Conservation (phyloP, 2,329 filamentous ascomycete genomes). For the Hypoxylon sp. region DNA sequence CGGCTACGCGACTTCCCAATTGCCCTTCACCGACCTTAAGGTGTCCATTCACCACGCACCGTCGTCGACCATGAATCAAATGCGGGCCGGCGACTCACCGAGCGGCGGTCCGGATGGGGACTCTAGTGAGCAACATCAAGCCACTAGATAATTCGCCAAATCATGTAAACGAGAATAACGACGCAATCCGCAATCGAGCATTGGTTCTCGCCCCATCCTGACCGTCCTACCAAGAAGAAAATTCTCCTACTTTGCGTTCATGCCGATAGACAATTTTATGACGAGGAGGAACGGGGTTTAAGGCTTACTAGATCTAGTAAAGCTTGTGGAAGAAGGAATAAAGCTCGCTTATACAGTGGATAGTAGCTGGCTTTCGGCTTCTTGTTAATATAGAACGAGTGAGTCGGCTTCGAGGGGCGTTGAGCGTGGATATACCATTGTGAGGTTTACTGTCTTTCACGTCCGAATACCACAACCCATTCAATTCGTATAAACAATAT, state of each 20-base stretch:
- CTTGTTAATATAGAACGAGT: slow-evolving; percentile 30
- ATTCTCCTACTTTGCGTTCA: slow-evolving; percentile 37
- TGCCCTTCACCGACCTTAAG: slow-evolving; percentile 45
- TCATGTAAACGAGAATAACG: slow-evolving; percentile 6
- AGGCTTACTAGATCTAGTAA: slow-evolving; percentile 23
- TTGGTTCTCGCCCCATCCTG: slow-evolving; percentile 8
- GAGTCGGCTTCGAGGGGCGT: slow-evolving; percentile 34
- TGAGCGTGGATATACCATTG: slow-evolving; percentile 36
- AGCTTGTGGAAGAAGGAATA: slow-evolving; percentile 21
- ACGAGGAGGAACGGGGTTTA: slow-evolving; percentile 30
- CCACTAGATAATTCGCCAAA: slow-evolving; percentile 11
- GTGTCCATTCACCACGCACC: neutral
- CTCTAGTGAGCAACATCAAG: slow-evolving; percentile 29
- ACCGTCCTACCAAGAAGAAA: slow-evolving; percentile 11
- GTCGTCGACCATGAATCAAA: slow-evolving; percentile 9
- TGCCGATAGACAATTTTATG: slow-evolving; percentile 43
- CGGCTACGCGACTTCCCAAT: slow-evolving; percentile 47
- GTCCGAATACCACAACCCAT: slow-evolving; percentile 38
- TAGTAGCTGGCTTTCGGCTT: slow-evolving; percentile 32
- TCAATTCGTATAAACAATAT: slow-evolving; percentile 44
- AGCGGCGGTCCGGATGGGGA: slow-evolving; percentile 14
- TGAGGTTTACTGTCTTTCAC: slow-evolving; percentile 46
- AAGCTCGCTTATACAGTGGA: slow-evolving; percentile 36
- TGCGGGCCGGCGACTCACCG: slow-evolving; percentile 8
- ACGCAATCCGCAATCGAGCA: neutral